Evolutionary conservation across 1,284 basidiomycete genomes (phyloP), one percentile per base, ranked within the genome.

Genomic region (Pholiota adiposa): DNA sequence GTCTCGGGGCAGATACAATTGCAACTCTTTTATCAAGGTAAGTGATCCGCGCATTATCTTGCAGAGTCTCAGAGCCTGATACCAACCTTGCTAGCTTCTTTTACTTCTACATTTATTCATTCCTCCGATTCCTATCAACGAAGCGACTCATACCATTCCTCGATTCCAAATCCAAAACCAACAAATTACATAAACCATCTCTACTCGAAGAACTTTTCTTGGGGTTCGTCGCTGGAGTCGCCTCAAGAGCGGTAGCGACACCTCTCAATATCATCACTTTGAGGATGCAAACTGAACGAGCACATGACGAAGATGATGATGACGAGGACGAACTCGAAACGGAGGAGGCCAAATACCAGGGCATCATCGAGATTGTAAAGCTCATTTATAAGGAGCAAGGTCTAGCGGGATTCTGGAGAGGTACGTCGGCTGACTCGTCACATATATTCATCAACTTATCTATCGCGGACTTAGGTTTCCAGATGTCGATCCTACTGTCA

Each of bases 21-120:
- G 83, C 83, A 11, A 85, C 82, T 0, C 53, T 85, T 1, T 57
- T 85, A 3, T 84, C 84, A 7, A 85, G 79, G 84, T 85, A 59
- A 58, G 79, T 63, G 6, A 12, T 59, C 9, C 3, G 43, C 44
- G 1, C 9, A 11, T 23, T n/a, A 6, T 8, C 3, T 9, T 1
- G 16, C n/a, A 14, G 12, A 52, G 6, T 23, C 4, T 27, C 5
- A n/a, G n/a, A n/a, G 8, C 3, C 16, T 12, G 29, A n/a, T 21
- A 36, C 25, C 29, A 8, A 38, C 23, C 56, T 46, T 25, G 23
- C 29, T 56, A 82, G 81, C 63, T 85, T 85, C 63, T 75, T 79
- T 56, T 80, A 81, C 59, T 80, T 79, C 54, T 80, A 80, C 58
- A 71, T 77, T 59, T 80, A 82, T 62, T 75, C 79, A 2, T 77